Conservation (phyloP, 305 asterid genomes). For the Solanum hybrid region DNA sequence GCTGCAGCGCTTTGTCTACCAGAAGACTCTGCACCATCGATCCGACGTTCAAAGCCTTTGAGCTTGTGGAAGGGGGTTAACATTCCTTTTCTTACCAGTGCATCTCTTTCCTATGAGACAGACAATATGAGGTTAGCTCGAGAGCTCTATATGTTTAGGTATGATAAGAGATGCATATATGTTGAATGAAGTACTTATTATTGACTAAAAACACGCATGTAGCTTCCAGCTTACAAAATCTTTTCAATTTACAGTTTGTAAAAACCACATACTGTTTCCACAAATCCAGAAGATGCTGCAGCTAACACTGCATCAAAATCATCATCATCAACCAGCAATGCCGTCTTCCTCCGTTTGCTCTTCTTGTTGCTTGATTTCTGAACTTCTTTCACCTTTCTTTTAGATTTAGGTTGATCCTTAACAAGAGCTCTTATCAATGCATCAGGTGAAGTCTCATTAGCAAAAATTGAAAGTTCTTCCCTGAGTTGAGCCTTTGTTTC, state of each 20-base stretch:
- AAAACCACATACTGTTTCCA: slow-evolving; percentile 78
- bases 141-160: not conserved
- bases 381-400: slow-evolving; percentile 29
- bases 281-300: slow-evolving; percentile 82
- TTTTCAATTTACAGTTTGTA: not conserved
- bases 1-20: slow-evolving; percentile 27
- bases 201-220: not conserved
- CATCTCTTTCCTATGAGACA: slow-evolving; percentile 70
- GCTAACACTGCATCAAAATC: slow-evolving; percentile 75
- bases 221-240: slow-evolving; percentile 11
- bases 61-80: slow-evolving; percentile 93
- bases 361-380: slow-evolving; percentile 30
- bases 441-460: slow-evolving; percentile 25
- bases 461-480: slow-evolving; percentile 50
- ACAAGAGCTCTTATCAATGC: slow-evolving; percentile 41
- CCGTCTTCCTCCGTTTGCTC: slow-evolving; percentile 47
- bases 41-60: slow-evolving; percentile 86
- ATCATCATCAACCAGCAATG: slow-evolving; percentile 57
- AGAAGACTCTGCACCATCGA: slow-evolving; percentile 62
- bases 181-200: not conserved
- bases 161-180: not conserved
- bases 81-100: slow-evolving; percentile 77
- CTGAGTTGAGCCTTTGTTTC: slow-evolving; percentile 68
- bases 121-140: not conserved
- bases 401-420: slow-evolving; percentile 50